A percentile compares a stretch with the other conserved stretches of the same genome.
Conservation (phyloP, 768 basidiomycete species). For the Serendipita sp. region DNA sequence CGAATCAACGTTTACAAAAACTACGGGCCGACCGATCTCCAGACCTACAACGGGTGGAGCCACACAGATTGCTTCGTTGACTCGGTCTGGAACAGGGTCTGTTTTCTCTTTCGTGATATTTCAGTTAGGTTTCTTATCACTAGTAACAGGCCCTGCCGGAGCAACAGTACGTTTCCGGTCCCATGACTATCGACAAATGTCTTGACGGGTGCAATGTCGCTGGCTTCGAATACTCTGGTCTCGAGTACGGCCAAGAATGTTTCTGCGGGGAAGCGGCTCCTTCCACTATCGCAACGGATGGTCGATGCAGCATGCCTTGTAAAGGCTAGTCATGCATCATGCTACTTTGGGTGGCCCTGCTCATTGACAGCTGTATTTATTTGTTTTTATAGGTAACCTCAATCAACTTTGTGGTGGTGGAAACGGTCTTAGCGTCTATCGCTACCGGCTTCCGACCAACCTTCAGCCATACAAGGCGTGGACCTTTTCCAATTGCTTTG, state of each 20-base stretch:
- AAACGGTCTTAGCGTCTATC: conserved; percentile 52
- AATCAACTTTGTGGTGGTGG: conserved; percentile 62
- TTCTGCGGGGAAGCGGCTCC: conserved; percentile 13
- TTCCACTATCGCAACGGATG: conserved; percentile 17
- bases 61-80: neutral
- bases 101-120: neutral
- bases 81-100: neutral
- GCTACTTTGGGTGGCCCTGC: neutral
- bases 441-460: neutral
- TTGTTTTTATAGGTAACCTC: neutral
- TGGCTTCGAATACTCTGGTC: conserved; percentile 27
- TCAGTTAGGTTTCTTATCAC: neutral
- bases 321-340: conserved; percentile 36
- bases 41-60: neutral
- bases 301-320: conserved; percentile 59
- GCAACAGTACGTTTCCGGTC: neutral
- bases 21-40: neutral
- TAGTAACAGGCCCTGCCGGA: neutral
- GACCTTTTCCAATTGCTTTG: neutral
- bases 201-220: conserved; percentile 36
- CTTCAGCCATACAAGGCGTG: neutral
- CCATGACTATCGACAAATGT: neutral
- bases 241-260: conserved; percentile 35
- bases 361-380: too few species aligned
- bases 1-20: neutral